Base-by-base conservation (phyloP, 495 filamentous ascomycete genomes). In the Xylaria castorea region DNA sequence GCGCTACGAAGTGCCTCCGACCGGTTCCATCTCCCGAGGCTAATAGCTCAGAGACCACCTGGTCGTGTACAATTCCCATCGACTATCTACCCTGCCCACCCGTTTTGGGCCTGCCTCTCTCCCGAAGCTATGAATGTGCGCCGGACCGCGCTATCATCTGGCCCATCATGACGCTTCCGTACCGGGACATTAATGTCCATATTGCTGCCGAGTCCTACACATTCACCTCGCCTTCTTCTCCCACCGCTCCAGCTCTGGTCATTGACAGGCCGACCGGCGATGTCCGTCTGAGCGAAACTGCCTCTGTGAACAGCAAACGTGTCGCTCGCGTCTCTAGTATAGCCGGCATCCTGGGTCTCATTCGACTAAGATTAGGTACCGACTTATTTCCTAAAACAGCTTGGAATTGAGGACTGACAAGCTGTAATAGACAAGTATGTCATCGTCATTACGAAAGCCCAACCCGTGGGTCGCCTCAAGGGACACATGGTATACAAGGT, bases 401-500 rank as follows among this genome's bases (percentile, higher is more conserved):
- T 46, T 50, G 40, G 8, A 46, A 66, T 69, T 27, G 53, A n/a
- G 20, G 32, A 55, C 38, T 73, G 22, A 60, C 76, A 75, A 51
- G 78, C 71, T 50, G 63, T 12, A 16, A 7, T 75, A 98, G 96
- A 98, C 83, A 98, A 96, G 82, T 99, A 99, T 84, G 91, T 97
- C 76, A 94, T 99, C 76, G 88, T 95, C 78, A 97, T 99, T 80
- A 97, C 94, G 66, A 98, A 98, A 83, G 92, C 94, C 34, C 89
- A 94, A 81, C 93, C 93, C 25, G 90, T 99, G 82, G 96, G 96
- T 36, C 89, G 94, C 32, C 86, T 99, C 51, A 94, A 92, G 77
- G 96, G 97, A 25, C 93, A 98, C 76, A 94, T 93, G 88, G 89
- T 98, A 14, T 97, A 98, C 88, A 95, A 93, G 80, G 89, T 98